These are phyloP conservation scores for Eucalyptus polyanthemos DNA, from an alignment of 345 rosid species.

Conservation along the genomic window DNA sequence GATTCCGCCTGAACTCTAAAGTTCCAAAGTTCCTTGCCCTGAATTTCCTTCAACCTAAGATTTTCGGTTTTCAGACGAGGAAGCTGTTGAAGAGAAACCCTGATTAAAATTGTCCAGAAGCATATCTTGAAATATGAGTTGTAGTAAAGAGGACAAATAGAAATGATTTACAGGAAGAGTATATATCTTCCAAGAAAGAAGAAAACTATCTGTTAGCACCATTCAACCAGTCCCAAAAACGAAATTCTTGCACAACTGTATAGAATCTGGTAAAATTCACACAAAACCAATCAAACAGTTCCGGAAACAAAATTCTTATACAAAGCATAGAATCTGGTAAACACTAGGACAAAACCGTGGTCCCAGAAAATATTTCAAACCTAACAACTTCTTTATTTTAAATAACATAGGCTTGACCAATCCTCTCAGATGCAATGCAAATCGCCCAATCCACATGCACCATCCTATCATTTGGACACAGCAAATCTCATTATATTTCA, in stretches of 20 bases:
- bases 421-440: not conserved
- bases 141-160: not conserved
- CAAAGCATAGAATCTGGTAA: not conserved
- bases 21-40: constrained; percentile 13
- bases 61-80: constrained; percentile 43
- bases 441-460: not conserved
- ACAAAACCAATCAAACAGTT: not conserved
- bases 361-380: not conserved
- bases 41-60: constrained; percentile 26
- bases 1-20: constrained; percentile 5
- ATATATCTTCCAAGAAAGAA: not conserved
- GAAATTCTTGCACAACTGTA: not conserved
- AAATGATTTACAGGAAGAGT: not conserved
- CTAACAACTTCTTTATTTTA: not conserved
- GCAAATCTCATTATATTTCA: not conserved
- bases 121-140: not conserved
- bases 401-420: not conserved
- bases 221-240: not conserved
- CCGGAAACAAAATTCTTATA: not conserved
- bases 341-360: not conserved
- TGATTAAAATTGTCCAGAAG: not conserved
- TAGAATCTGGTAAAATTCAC: not conserved
- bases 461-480: not conserved
- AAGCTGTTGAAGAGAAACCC: constrained; percentile 20
- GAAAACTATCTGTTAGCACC: not conserved